Evolutionary conservation across 176 grass and related monocot species (phyloP).

Genomic region (Bolboschoenus planiculmis): DNA sequence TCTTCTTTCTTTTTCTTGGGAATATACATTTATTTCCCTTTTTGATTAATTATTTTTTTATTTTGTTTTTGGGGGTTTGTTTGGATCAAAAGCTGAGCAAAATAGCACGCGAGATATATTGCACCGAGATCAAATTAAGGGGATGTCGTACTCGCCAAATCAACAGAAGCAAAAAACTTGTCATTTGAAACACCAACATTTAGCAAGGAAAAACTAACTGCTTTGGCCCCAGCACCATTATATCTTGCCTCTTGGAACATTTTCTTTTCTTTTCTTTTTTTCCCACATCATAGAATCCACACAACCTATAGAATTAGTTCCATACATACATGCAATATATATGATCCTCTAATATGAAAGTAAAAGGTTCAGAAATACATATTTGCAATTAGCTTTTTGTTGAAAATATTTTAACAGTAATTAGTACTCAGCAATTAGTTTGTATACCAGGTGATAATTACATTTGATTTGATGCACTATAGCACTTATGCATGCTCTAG

Average conservation of each 20-base stretch:
- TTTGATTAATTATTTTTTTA: neutral
- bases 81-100: conserved; percentile 36
- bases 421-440: neutral
- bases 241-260: neutral
- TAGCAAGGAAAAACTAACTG: neutral
- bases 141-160: conserved; percentile 8
- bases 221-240: conserved; percentile 21
- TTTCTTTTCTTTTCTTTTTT: no score
- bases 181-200: conserved; percentile 30
- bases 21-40: conserved; percentile 32
- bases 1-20: conserved; percentile 63
- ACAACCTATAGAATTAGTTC: neutral
- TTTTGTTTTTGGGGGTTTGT: neutral
- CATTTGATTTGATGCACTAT: neutral
- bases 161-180: conserved; percentile 11
- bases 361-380: neutral
- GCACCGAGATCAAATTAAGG: conserved; percentile 10
- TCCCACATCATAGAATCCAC: neutral
- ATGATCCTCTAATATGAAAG: neutral
- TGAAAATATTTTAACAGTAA: neutral
- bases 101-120: conserved; percentile 27
- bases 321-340: neutral
- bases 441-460: neutral
- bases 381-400: neutral
- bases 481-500: neutral